phyloP scores from a whole-genome alignment of 805 yeast species.

The Teunomyces atbi region DNA sequence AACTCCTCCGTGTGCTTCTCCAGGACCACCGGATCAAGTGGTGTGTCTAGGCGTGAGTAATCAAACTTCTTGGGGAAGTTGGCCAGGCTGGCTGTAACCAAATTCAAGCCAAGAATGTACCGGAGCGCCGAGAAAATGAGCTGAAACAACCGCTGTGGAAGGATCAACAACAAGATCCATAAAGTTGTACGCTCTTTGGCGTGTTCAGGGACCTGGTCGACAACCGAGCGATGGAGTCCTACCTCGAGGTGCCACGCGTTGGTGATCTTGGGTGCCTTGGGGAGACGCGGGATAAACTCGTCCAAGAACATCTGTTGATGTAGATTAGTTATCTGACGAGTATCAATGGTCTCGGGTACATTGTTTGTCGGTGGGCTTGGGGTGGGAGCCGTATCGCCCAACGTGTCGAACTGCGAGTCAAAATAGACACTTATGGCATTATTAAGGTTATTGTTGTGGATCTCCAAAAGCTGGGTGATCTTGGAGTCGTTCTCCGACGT shows the following conservation, averaged over 20 bases:
- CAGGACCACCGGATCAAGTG: not conserved
- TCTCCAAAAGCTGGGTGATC: slow-evolving; percentile 45
- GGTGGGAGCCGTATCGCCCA: slow-evolving; percentile 12
- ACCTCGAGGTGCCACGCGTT: slow-evolving; percentile 43
- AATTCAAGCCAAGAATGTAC: slow-evolving; percentile 20
- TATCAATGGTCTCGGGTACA: not conserved
- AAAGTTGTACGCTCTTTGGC: slow-evolving; percentile 15
- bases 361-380: not conserved
- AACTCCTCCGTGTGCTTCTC: slow-evolving; percentile 6
- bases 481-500: slow-evolving; percentile 46
- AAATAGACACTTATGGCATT: slow-evolving; percentile 59
- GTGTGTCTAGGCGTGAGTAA: slow-evolving; percentile 13
- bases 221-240: slow-evolving; percentile 36
- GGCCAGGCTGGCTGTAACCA: slow-evolving; percentile 4
- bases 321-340: slow-evolving; percentile 17
- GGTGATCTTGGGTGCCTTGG: slow-evolving; percentile 39
- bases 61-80: slow-evolving; percentile 25
- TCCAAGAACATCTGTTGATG: slow-evolving; percentile 27
- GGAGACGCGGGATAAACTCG: slow-evolving; percentile 34
- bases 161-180: slow-evolving; percentile 49
- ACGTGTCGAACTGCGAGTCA: slow-evolving; percentile 43
- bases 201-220: slow-evolving; percentile 9
- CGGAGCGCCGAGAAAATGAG: slow-evolving; percentile 36
- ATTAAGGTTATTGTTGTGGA: slow-evolving; percentile 61
- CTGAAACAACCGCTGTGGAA: slow-evolving; percentile 52